A percentile compares a stretch with the other conserved stretches of the same genome.
Conservation (phyloP, 2,329 filamentous ascomycete genomes). For the Trichophyton schoenleinii region DNA sequence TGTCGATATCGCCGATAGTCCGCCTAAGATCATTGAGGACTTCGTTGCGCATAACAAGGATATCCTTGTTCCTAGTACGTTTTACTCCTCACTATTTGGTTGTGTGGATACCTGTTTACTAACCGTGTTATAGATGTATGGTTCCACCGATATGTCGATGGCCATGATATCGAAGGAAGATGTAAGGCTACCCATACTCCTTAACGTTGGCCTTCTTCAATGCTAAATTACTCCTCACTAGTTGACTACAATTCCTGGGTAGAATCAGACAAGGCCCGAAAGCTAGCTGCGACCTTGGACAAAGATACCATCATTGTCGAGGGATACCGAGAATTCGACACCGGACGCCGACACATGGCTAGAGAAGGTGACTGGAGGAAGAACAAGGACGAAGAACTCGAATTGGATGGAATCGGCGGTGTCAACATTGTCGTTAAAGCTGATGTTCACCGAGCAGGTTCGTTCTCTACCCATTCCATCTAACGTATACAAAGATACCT, state of each 20-base stretch:
- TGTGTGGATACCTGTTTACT: constrained; percentile 11
- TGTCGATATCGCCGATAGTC: constrained; percentile 88
- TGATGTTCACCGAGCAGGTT: constrained; percentile 89
- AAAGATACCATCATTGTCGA: constrained; percentile 80
- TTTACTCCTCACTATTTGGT: background rate
- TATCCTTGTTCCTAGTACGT: constrained; percentile 84
- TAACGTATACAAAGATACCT: background rate
- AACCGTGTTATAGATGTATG: constrained; percentile 58
- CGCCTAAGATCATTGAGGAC: constrained; percentile 77
- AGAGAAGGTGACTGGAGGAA: constrained; percentile 83
- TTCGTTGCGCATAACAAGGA: constrained; percentile 90
- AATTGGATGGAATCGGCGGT: constrained; percentile 89
- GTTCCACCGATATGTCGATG: constrained; percentile 77
- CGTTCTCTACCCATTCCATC: constrained; percentile 17
- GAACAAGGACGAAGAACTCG: constrained; percentile 83
- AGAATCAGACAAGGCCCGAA: constrained; percentile 73
- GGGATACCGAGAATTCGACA: constrained; percentile 89
- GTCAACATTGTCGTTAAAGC: constrained; percentile 97
- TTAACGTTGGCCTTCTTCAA: background rate
- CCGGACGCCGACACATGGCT: constrained; percentile 80
- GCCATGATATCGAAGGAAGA: constrained; percentile 80
- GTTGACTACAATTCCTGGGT: constrained; percentile 99
- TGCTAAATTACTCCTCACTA: constrained; percentile 27
- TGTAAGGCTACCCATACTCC: constrained; percentile 46
- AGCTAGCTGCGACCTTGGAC: constrained; percentile 57